Percentiles rank a stretch among this genome's conserved stretches.
These are phyloP conservation scores for Gentiana straminea DNA, from an alignment of 257 asterid genomes.

Conservation along the genomic window DNA sequence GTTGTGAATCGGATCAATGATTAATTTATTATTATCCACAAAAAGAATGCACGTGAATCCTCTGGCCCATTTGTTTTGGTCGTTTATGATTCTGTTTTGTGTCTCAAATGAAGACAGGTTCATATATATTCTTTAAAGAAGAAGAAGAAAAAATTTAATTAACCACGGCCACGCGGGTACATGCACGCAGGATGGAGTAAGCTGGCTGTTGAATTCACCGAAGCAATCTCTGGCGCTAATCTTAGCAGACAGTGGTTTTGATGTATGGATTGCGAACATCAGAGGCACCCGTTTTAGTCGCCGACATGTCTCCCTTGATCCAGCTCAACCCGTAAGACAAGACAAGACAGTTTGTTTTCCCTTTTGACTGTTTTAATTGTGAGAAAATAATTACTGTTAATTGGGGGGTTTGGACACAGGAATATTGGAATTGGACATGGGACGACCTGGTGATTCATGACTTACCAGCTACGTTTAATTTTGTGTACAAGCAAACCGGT, in stretches of 20 bases:
- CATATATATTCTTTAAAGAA: no score
- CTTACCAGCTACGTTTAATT: conserved; percentile 17
- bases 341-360: no score
- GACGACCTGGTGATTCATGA: conserved; percentile 35
- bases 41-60: no score
- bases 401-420: conserved; percentile 8
- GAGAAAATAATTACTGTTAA: background rate
- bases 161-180: no score
- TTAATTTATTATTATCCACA: background rate
- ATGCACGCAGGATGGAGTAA: conserved; percentile 52
- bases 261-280: conserved; percentile 75
- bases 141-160: background rate
- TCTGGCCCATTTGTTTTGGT: no score
- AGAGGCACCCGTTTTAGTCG: conserved; percentile 76
- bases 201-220: conserved; percentile 65
- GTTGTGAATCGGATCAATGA: background rate
- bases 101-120: no score
- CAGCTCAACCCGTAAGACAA: conserved; percentile 30
- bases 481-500: conserved; percentile 24
- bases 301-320: conserved; percentile 38
- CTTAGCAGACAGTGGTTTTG: conserved; percentile 65
- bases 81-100: no score
- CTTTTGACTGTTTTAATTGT: no score
- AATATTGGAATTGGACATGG: conserved; percentile 43
- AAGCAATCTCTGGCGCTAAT: conserved; percentile 54